Base-by-base conservation (phyloP, 2,329 filamentous ascomycete genomes). In the Colletotrichum graminicola region DNA sequence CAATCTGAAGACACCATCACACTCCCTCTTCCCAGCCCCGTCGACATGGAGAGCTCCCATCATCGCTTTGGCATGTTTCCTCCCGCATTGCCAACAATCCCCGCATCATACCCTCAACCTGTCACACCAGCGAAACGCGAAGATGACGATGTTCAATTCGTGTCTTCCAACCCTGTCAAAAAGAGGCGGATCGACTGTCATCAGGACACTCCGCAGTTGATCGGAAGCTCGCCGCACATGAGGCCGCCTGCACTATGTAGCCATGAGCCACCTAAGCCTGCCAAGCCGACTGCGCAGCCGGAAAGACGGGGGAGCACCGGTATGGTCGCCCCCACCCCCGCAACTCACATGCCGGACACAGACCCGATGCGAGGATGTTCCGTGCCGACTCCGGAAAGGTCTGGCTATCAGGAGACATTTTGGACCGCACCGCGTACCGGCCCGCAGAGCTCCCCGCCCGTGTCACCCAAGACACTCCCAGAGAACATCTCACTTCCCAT, bases 121-220 rank as follows among this genome's bases (percentile, higher is more conserved):
- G 32, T 63, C 18, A 49, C 73, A 23, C 73, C 73, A 11, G 74
- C 74, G 4, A 82, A 81, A 74, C 72, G 76, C 63, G 75, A 74
- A 32, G 82, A 85, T 59, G 80, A 82, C 68, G 84, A 86, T 61
- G 78, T 86, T 41, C 79, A 85, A 73, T 84, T 85, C 65, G 77
- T 86, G 41, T 84, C 82, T 54, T 81, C 79, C 26, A 81, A 82
- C 32, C 82, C 83, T 12, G 80, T 84, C 62, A 85, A 84, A 76
- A 83, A 78, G 73, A 76, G 74, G 52, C 73, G 54, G 52, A 47
- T 75, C 36, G 68, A 69, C 11, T 12, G 41, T 7, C 6, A 26
- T 36, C 59, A 54, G 47, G 23, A 36, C 65, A 62, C 59, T 56
- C 55, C 66, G 56, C 70, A 41, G 36, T 41, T 55, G 16, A 66